A percentile compares a stretch with the other conserved stretches of the same genome.
These are phyloP conservation scores for Geotrichum histeridarum DNA, from an alignment of 1,139 yeast genomes.

Conservation along the genomic window DNA sequence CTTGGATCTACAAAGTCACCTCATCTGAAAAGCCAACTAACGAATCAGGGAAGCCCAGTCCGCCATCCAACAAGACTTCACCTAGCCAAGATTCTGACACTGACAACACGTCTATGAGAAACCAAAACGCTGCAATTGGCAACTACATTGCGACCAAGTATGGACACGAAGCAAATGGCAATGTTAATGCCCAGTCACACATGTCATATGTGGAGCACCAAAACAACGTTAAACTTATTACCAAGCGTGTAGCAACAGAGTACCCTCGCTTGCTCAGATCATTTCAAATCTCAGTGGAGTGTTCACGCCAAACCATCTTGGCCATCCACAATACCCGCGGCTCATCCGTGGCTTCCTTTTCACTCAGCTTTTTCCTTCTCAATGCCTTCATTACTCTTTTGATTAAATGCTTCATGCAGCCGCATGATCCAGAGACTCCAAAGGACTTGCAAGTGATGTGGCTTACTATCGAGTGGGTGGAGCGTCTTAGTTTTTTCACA, in stretches of 20 bases:
- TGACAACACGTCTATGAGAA: not conserved
- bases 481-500: not conserved
- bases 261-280: constrained; percentile 26
- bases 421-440: not conserved
- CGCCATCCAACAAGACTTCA: not conserved
- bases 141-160: not conserved
- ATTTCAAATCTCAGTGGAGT: constrained; percentile 26
- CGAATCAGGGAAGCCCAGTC: not conserved
- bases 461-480: not conserved
- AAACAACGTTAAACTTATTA: constrained; percentile 11
- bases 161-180: not conserved
- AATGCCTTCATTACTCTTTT: constrained; percentile 29
- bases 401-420: constrained; percentile 23
- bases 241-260: constrained; percentile 4
- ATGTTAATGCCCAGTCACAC: not conserved
- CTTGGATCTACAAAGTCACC: constrained; percentile 26
- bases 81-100: not conserved
- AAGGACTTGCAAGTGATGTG: constrained; percentile 2
- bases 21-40: not conserved
- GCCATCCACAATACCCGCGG: not conserved
- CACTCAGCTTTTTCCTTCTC: constrained; percentile 19
- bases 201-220: constrained; percentile 1
- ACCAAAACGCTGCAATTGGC: not conserved
- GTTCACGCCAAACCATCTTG: constrained; percentile 27
- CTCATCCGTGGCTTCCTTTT: not conserved